phyloP scores from a whole-genome alignment of 169 alveolate genomes.

The Toxoplasma gondii region DNA sequence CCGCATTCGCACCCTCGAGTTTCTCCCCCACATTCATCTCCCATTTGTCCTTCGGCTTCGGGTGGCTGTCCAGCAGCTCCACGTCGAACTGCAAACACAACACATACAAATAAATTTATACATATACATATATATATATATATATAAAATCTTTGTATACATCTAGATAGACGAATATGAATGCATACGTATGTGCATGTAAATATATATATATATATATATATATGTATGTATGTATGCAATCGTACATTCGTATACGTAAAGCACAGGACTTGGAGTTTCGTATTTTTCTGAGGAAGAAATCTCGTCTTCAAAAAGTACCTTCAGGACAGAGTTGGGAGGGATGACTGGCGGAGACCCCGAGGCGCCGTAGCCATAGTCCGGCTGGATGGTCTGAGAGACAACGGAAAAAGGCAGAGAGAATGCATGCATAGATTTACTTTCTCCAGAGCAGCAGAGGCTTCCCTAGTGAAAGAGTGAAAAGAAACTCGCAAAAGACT shows the following conservation, averaged over 20 bases:
- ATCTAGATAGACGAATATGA: background rate
- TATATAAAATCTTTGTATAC: background rate
- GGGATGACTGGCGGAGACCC: slow-evolving; percentile 86
- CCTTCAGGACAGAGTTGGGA: slow-evolving; percentile 79
- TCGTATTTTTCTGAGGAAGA: no score
- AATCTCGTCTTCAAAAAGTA: no score
- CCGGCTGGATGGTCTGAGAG: slow-evolving; percentile 72
- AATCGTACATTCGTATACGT: no score
- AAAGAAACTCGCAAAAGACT: background rate
- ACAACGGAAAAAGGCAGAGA: background rate
- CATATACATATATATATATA: background rate
- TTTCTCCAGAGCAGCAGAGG: background rate
- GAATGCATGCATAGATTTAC: background rate
- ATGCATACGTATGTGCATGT: no score
- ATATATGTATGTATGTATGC: no score
- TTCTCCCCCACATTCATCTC: slow-evolving; percentile 83
- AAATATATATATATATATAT: no score
- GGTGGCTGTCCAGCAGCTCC: slow-evolving; percentile 78
- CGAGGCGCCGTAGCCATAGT: slow-evolving; percentile 84
- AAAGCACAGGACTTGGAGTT: no score
- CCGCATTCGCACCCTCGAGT: slow-evolving; percentile 81
- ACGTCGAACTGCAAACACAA: slow-evolving; percentile 76
- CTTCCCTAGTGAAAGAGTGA: background rate
- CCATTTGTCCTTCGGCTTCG: slow-evolving; percentile 76
- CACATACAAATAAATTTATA: background rate